phyloP scores from a whole-genome alignment of 139 green algal species.

The Tetradesmus obliquus region DNA sequence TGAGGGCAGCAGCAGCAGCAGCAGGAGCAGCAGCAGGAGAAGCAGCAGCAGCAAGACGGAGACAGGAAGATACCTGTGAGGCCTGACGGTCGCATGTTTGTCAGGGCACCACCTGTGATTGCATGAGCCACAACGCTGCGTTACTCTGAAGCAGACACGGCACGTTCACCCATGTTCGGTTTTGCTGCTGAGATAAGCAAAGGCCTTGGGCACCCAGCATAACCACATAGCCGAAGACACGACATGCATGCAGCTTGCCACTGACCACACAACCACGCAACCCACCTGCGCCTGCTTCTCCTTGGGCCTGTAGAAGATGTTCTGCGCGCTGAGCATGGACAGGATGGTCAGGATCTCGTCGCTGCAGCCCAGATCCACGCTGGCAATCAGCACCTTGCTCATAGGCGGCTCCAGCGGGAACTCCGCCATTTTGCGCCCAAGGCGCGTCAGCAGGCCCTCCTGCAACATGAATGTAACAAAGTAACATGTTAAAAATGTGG shows the following conservation, averaged over 20 bases:
- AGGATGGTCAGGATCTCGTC: slow-evolving; percentile 99
- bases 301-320: slow-evolving; percentile 95
- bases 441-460: slow-evolving; percentile 95
- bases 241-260: too few relatives aligned
- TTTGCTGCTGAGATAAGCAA: too few relatives aligned
- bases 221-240: too few relatives aligned
- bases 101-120: too few relatives aligned
- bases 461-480: slow-evolving; percentile 85
- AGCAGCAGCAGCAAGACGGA: background rate
- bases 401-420: slow-evolving; percentile 98
- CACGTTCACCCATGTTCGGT: too few relatives aligned
- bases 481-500: slow-evolving; percentile 80
- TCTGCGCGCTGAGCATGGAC: slow-evolving; percentile 94
- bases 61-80: background rate
- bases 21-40: background rate
- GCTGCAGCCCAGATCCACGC: slow-evolving; percentile 95
- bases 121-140: too few relatives aligned
- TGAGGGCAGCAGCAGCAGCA: slow-evolving; percentile 36
- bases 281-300: slow-evolving; percentile 87
- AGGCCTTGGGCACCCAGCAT: too few relatives aligned
- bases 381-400: slow-evolving; percentile 95
- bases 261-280: too few relatives aligned
- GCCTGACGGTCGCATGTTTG: too few relatives aligned
- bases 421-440: slow-evolving; percentile 99
- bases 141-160: too few relatives aligned